Evolutionary conservation across 495 filamentous ascomycete genomes (phyloP), one percentile per base, ranked within the genome.

Genomic region (Delitschia confertaspora): DNA sequence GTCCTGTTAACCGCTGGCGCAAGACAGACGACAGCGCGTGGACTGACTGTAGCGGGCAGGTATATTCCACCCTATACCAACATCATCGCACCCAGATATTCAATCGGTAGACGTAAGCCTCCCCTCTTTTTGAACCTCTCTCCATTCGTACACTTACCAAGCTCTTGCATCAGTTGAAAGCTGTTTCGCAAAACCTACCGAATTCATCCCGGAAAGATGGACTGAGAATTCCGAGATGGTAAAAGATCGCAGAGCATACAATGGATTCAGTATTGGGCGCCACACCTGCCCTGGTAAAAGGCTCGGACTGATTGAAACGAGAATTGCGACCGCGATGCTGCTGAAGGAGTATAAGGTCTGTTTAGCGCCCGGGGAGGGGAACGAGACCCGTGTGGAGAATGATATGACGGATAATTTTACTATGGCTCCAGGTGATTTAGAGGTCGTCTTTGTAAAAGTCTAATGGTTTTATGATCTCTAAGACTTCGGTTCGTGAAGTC

Each of bases 191-290:
- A 3, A 16, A 1, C 21, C 43, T 6, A 2, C 38, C 20, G 31
- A 38, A 11, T 54, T 50, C 21, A 24, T 54, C 3, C 51, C 51
- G 3, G 51, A 54, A 24, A 45, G 51, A 19, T 54, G 51, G 46
- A 33, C 22, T 38, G 22, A 7, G 9, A 13, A 31, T 2, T 38
- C 53, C 0, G 44, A 57, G 20, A 4, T 57, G 17, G 22, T 54
- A 17, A 49, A 49, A 25, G 44, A 49, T 22, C 43, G 45, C 19
- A 13, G n/a, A 5, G 51, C 50, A 7, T 55, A 32, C 30, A 18
- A 33, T 4, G 51, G 51, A 0, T 57, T 55, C 19, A 7, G 14
- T 20, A 36, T 21, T 17, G 45, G 45, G 7, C 33, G 43, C 16
- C 17, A 8, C 14, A 14, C 25, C 20, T 49, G 45, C 20, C 26